Base-by-base conservation (phyloP, 495 filamentous ascomycete genomes). In the Echria macrotheca region DNA sequence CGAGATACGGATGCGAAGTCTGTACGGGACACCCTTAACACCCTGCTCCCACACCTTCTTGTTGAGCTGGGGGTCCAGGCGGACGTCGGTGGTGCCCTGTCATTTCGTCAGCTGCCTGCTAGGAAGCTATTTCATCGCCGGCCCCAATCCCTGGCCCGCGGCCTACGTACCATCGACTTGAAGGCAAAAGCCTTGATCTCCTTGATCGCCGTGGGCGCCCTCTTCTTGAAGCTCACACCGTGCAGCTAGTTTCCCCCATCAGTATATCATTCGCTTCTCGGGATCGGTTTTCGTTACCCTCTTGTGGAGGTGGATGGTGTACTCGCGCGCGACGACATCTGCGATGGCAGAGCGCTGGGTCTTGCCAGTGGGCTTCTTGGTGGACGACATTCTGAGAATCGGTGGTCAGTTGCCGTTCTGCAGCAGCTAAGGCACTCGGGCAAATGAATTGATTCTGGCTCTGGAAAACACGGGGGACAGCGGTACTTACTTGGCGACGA, bases 1-100 rank as follows among this genome's bases (percentile, higher is more conserved):
- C 59, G 89, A 95, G 77, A 99, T 95, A 76, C 94, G 88, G 63
- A 99, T 80, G 64, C 93, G 91, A 56, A 99, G 80, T 71, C 93
- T 82, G 85, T 85, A 97, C 45, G 91, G 89, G 56, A 95, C 90
- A 66, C 94, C 94, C 83, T 96, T 96, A 77, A 99, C 83, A 71
- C 93, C 93, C 67, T 86, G 79, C 74, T 99, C 94, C 93, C 93
- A 99, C 74, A 99, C 91, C 81, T 99, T 96, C 86, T 99, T 99
- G 84, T 99, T 99, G 57, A 99, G 78, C 71, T 88, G 86, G 56
- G 93, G 93, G 79, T 97, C 93, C 68, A 99, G 73, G 58, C 93
- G 93, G 77, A 99, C 93, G 70, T 99, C 93, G 66, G 82, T 75
- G 72, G 93, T 99, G 69, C 93, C 93, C 93, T 98, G 56, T 43